phyloP scores from a whole-genome alignment of 1,284 basidiomycete species.

The Tetrapyrgos nigripes region DNA sequence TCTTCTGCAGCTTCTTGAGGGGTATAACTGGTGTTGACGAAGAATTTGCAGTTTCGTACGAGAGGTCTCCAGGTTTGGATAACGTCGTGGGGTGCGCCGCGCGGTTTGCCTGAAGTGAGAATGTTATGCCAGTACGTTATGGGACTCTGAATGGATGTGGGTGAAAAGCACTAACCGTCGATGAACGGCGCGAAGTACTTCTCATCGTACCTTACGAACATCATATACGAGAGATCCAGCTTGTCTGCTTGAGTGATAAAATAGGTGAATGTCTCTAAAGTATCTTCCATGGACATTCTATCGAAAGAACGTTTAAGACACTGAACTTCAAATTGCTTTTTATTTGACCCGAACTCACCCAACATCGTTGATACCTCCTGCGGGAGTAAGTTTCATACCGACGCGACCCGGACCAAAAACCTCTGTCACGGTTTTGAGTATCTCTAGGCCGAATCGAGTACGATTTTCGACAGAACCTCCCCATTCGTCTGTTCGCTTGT shows the following conservation, averaged over 20 bases:
- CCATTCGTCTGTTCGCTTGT: conserved; percentile 65
- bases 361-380: conserved; percentile 6
- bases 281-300: conserved; percentile 14
- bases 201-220: not conserved
- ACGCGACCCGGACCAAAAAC: conserved; percentile 57
- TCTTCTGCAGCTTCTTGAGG: conserved; percentile 26
- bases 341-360: not conserved
- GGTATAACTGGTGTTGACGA: conserved; percentile 26
- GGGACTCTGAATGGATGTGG: too few species aligned
- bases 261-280: conserved; percentile 7
- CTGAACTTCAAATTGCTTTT: not conserved
- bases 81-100: conserved; percentile 30
- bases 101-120: conserved; percentile 18
- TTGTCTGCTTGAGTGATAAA: conserved; percentile 3
- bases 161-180: conserved; percentile 3
- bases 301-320: not conserved
- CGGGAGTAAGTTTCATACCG: conserved; percentile 56
- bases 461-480: conserved; percentile 65
- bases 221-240: not conserved
- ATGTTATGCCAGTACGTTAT: too few species aligned
- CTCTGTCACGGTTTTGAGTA: conserved; percentile 49
- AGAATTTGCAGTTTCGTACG: conserved; percentile 21
- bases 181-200: not conserved
- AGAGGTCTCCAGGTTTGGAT: conserved; percentile 26
- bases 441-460: conserved; percentile 40